Conservation (phyloP, 768 basidiomycete species). For the Fomitopsis pulvina region DNA sequence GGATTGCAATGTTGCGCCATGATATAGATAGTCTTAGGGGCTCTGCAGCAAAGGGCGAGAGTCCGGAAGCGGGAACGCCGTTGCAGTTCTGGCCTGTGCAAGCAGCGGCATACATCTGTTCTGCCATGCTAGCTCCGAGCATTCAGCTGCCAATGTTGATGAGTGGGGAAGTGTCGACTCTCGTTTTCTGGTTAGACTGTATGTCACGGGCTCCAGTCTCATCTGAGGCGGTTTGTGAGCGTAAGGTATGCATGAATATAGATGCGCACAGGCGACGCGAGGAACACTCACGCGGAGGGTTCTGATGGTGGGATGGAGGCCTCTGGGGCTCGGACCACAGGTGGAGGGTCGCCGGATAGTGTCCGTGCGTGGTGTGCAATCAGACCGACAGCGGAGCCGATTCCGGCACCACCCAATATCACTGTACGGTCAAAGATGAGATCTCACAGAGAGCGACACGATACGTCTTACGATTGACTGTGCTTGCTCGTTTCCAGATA, state of each 20-base stretch:
- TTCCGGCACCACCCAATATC: slow-evolving; percentile 62
- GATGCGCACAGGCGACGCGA: not conserved
- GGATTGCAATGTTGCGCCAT: too few species aligned
- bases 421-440: slow-evolving; percentile 45
- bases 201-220: too few species aligned
- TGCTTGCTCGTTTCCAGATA: slow-evolving; percentile 62
- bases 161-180: too few species aligned
- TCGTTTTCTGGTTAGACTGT: too few species aligned
- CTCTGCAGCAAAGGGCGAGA: too few species aligned
- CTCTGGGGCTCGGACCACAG: slow-evolving; percentile 31
- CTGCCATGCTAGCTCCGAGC: too few species aligned
- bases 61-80: too few species aligned
- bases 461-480: slow-evolving; percentile 48
- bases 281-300: not conserved
- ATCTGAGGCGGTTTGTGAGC: too few species aligned
- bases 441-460: not conserved
- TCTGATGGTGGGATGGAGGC: slow-evolving; percentile 1
- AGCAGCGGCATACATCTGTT: too few species aligned
- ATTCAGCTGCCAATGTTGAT: too few species aligned
- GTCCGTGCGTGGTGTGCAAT: slow-evolving; percentile 48
- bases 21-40: too few species aligned
- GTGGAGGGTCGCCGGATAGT: slow-evolving; percentile 48
- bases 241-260: not conserved
- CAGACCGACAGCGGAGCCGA: slow-evolving; percentile 58
- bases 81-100: too few species aligned